phyloP scores from a whole-genome alignment of 352 stramenopile species.

The Globisporangium paroecandrum region DNA sequence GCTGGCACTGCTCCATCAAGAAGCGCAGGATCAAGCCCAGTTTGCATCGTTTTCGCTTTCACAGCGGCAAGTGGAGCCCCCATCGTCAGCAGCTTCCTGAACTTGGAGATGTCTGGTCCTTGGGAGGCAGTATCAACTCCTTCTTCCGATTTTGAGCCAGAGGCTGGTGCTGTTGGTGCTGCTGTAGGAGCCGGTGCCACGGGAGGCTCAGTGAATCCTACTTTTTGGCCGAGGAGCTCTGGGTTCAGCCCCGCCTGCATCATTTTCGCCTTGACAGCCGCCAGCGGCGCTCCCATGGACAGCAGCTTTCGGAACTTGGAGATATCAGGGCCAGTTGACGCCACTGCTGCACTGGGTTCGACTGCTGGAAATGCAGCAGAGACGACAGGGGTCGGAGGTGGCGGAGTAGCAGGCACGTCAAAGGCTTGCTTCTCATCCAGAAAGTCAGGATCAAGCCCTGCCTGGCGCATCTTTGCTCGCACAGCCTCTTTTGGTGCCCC shows the following conservation, averaged over 20 bases:
- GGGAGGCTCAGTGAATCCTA: not conserved
- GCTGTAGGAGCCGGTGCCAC: not conserved
- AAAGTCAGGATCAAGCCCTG: conserved; percentile 49
- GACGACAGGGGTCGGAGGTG: not conserved
- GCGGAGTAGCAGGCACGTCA: conserved; percentile 41
- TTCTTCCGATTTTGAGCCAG: conserved; percentile 12
- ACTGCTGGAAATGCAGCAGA: not conserved
- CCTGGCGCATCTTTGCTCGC: conserved; percentile 68
- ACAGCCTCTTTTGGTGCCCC: conserved; percentile 71
- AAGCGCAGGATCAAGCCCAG: conserved; percentile 51
- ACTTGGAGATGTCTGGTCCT: conserved; percentile 38
- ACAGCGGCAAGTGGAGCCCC: conserved; percentile 50
- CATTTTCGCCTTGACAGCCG: conserved; percentile 69
- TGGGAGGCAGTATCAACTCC: conserved; percentile 14
- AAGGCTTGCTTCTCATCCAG: conserved; percentile 44
- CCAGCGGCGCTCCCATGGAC: conserved; percentile 54
- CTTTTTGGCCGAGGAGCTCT: conserved; percentile 37
- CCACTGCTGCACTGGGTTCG: not conserved
- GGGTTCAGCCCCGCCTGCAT: conserved; percentile 53
- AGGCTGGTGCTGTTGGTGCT: not conserved
- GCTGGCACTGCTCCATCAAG: conserved; percentile 27
- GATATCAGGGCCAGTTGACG: conserved; percentile 23
- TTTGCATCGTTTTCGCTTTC: conserved; percentile 67
- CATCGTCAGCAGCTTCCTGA: conserved; percentile 66
- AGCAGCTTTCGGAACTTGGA: conserved; percentile 65